phyloP scores from a whole-genome alignment of 257 asterid genomes.

The Plantago elongata region DNA sequence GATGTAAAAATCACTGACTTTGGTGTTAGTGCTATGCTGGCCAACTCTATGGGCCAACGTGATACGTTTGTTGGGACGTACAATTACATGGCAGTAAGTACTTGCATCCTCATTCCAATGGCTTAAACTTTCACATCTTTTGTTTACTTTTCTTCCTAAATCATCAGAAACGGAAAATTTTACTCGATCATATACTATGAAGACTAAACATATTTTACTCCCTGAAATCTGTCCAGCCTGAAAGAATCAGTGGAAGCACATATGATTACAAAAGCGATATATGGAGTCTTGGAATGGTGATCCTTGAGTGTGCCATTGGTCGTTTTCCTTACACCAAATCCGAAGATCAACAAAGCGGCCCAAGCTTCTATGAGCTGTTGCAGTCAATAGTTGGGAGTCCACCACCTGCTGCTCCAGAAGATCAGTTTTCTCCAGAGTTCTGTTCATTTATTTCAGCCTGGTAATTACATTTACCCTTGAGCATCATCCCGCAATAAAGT shows the following conservation, averaged over 20 bases:
- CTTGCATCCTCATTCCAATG: slow-evolving; percentile 2
- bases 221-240: slow-evolving; percentile 55
- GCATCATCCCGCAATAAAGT: not conserved
- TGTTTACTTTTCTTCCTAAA: slow-evolving; percentile 2
- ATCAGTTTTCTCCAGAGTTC: slow-evolving; percentile 54
- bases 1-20: slow-evolving; percentile 95
- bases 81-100: slow-evolving; percentile 95
- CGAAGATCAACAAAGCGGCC: slow-evolving; percentile 83
- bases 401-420: slow-evolving; percentile 91
- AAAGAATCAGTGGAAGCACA: slow-evolving; percentile 88
- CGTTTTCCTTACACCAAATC: slow-evolving; percentile 91
- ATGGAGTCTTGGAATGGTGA: slow-evolving; percentile 74
- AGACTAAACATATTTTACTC: slow-evolving; percentile 15
- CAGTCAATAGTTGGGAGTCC: slow-evolving; percentile 88
- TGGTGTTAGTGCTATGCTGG: slow-evolving; percentile 98
- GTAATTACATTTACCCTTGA: slow-evolving; percentile 32
- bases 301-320: slow-evolving; percentile 98
- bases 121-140: not conserved
- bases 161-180: slow-evolving; percentile 13
- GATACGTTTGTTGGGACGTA: slow-evolving; percentile 96
- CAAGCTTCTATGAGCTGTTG: slow-evolving; percentile 91
- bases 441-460: slow-evolving; percentile 67
- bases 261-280: slow-evolving; percentile 62
- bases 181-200: not conserved
- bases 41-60: slow-evolving; percentile 86